These are phyloP conservation scores for Eimeria falciformis DNA, from an alignment of 169 alveolate species.

Conservation along the genomic window DNA sequence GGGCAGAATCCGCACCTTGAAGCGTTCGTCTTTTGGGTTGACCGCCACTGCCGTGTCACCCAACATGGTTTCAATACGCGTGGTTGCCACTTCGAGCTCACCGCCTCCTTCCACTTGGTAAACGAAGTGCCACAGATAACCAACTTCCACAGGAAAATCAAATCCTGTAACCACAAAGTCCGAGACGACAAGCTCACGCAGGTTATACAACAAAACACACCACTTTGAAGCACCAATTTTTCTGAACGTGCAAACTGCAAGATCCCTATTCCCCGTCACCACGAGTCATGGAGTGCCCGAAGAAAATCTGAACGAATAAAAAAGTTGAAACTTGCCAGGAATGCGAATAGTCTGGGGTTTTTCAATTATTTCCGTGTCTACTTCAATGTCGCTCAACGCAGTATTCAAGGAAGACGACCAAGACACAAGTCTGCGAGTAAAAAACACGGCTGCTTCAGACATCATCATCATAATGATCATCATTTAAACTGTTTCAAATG, in stretches of 20 bases:
- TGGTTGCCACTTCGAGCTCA: conserved; percentile 90
- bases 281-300: too few relatives aligned
- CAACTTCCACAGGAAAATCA: conserved; percentile 96
- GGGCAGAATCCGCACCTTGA: conserved; percentile 79
- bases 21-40: conserved; percentile 98
- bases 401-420: conserved; percentile 99
- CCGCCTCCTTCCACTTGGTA: conserved; percentile 93
- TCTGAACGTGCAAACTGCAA: too few relatives aligned
- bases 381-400: conserved; percentile 99
- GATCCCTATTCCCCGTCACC: too few relatives aligned
- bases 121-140: conserved; percentile 97
- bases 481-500: too few relatives aligned
- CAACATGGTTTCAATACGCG: conserved; percentile 99
- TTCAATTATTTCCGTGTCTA: conserved; percentile 95
- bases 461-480: too few relatives aligned
- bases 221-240: too few relatives aligned
- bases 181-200: too few relatives aligned
- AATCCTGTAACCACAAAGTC: conserved; percentile 92
- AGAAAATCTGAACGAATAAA: too few relatives aligned
- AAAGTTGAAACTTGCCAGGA: conserved; percentile 80
- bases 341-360: conserved; percentile 77
- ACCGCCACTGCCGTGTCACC: conserved; percentile 99
- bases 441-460: too few relatives aligned
- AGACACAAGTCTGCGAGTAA: conserved; percentile 97
- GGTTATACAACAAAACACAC: too few relatives aligned